Conservation (phyloP, 2,329 filamentous ascomycete genomes). For the Talaromyces albobiverticillius region DNA sequence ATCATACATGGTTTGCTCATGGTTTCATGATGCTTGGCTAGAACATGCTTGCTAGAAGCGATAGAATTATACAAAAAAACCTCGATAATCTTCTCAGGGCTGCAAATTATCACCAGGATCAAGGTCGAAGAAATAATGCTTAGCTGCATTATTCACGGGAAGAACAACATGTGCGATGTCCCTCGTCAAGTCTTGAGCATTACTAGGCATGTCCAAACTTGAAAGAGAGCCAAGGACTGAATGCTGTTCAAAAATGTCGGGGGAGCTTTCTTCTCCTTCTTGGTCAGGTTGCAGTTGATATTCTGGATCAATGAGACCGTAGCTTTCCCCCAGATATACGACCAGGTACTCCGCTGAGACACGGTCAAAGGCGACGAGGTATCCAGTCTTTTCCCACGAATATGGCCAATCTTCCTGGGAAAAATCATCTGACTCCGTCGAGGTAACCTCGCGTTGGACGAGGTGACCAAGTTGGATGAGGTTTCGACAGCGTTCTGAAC, state of each 20-base stretch:
- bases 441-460: constrained; percentile 18
- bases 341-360: constrained; percentile 26
- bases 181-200: constrained; percentile 7
- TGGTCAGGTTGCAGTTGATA: constrained; percentile 8
- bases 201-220: constrained; percentile 8
- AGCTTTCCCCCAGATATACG: constrained; percentile 27
- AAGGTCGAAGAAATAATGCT: constrained; percentile 25
- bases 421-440: neutral
- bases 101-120: constrained; percentile 24
- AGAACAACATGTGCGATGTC: constrained; percentile 3
- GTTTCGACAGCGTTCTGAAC: constrained; percentile 23
- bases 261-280: neutral
- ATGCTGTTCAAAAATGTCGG: neutral
- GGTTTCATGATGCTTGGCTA: neutral
- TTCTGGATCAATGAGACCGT: constrained; percentile 23
- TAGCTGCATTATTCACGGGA: constrained; percentile 6
- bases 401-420: neutral
- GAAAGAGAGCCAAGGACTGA: constrained; percentile 15
- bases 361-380: constrained; percentile 38
- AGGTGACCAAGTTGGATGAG: constrained; percentile 38
- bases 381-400: constrained; percentile 25
- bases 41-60: neutral
- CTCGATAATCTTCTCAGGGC: constrained; percentile 8
- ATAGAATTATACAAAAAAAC: neutral
- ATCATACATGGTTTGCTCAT: no score